Evolutionary conservation across 2,329 filamentous ascomycete species (phyloP), one percentile per base, ranked within the genome.

Genomic region (Leptographium wingfieldii): DNA sequence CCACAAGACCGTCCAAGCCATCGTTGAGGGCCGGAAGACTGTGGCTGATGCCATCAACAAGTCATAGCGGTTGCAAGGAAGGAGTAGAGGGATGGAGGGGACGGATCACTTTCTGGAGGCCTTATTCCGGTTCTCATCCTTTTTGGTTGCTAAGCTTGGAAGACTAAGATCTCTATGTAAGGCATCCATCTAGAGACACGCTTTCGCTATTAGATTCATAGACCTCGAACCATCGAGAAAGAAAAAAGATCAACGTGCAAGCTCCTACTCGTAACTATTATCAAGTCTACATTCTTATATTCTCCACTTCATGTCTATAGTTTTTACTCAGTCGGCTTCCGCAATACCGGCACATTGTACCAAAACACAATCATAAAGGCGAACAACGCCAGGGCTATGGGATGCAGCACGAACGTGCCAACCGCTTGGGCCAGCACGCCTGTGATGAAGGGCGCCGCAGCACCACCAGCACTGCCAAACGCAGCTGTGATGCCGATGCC

Each of bases 401-500:
- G 85, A 72, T 79, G 81, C 67, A 87, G 72, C 40, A 85, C 84
- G 72, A 77, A 87, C 0, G 85, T 84, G 0, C 84, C 84, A 0
- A 74, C 76, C 0, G 75, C 79, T 70, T 87, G 80, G 1, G 84
- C 84, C 43, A 87, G 67, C 35, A 87, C 67, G 59, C 85, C 85
- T 0, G 83, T 87, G 3, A 82, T 75, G 64, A 88, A 87, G 0
- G 85, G 85, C 10, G 83, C 83, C 1, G 86, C 74, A 0, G 85
- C 85, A 29, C 84, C 87, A 0, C 87, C 87, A 3, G 82, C 81
- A 66, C 81, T 86, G 0, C 85, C 87, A 66, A 86, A 87, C 4
- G 84, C 84, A 27, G 80, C 82, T 61, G 90, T 88, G 59, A 88
- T 81, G 2, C 85, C 80, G 64, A 90, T 77, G 1, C 82, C 80